Percentiles rank a stretch among this genome's conserved stretches.
Evolutionary conservation across 192 early-diverging fungal genomes (phyloP).

Genomic region (Backusella mclennaniae): DNA sequence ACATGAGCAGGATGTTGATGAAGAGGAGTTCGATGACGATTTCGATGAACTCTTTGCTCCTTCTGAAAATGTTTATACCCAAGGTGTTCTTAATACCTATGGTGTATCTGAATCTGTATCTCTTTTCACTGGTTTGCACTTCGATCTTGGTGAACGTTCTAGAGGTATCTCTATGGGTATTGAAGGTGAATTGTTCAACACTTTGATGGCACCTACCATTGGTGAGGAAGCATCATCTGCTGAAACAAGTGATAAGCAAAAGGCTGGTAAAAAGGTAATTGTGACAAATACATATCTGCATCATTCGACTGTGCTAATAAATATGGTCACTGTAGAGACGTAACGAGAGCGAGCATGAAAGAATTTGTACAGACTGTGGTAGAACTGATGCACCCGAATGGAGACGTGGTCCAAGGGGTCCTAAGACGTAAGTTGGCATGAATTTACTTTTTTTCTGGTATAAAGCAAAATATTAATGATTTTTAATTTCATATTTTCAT

Average conservation of each 20-base stretch:
- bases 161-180: constrained; percentile 30
- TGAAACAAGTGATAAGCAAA: constrained; percentile 2
- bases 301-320: neutral
- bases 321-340: constrained; percentile 2
- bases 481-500: neutral
- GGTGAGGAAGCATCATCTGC: neutral
- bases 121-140: constrained; percentile 29
- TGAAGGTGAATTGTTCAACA: constrained; percentile 21
- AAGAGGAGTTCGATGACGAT: constrained; percentile 17
- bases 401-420: constrained; percentile 39
- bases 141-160: constrained; percentile 28
- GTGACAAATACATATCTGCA: neutral
- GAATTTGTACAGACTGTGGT: constrained; percentile 48
- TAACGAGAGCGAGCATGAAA: constrained; percentile 24
- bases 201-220: neutral
- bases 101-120: constrained; percentile 20
- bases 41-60: constrained; percentile 17
- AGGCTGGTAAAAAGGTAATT: constrained; percentile 16
- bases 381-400: constrained; percentile 47
- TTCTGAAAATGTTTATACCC: constrained; percentile 21
- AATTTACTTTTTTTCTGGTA: neutral
- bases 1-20: neutral
- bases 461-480: neutral
- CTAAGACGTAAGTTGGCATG: constrained; percentile 36
- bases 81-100: constrained; percentile 22